phyloP scores from a whole-genome alignment of 2,329 filamentous ascomycete species.

The Ophiostoma sp. region DNA sequence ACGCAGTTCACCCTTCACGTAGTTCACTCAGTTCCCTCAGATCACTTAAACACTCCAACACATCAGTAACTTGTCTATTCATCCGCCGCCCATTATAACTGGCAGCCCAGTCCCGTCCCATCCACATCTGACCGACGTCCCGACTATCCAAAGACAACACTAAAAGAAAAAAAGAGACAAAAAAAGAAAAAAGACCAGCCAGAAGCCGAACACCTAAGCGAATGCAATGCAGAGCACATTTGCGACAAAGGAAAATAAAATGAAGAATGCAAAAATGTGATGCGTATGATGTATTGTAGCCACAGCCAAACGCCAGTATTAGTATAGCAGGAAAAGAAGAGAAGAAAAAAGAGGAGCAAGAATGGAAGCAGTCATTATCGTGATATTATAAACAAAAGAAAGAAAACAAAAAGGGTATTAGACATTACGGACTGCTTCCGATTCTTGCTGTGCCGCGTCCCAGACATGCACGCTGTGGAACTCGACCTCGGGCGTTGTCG shows the following conservation, averaged over 20 bases:
- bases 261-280: constrained; percentile 9
- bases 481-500: constrained; percentile 44
- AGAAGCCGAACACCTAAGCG: constrained; percentile 19
- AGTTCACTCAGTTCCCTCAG: too few relatives aligned
- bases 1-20: background rate
- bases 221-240: constrained; percentile 25
- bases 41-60: too few relatives aligned
- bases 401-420: constrained; percentile 13
- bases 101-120: constrained; percentile 22
- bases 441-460: constrained; percentile 32
- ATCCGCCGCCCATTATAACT: constrained; percentile 27
- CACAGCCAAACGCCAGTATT: background rate
- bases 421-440: constrained; percentile 21
- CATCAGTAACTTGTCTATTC: background rate
- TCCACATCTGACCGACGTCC: too few relatives aligned
- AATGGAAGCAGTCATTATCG: background rate
- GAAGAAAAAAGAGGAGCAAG: constrained; percentile 4
- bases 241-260: background rate
- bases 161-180: constrained; percentile 15
- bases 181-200: constrained; percentile 9
- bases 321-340: background rate
- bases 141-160: constrained; percentile 9
- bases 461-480: constrained; percentile 36
- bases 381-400: background rate
- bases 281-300: constrained; percentile 21